These are phyloP conservation scores for Psidium friedrichsthalianum DNA, from an alignment of 345 rosid genomes.

Conservation along the genomic window DNA sequence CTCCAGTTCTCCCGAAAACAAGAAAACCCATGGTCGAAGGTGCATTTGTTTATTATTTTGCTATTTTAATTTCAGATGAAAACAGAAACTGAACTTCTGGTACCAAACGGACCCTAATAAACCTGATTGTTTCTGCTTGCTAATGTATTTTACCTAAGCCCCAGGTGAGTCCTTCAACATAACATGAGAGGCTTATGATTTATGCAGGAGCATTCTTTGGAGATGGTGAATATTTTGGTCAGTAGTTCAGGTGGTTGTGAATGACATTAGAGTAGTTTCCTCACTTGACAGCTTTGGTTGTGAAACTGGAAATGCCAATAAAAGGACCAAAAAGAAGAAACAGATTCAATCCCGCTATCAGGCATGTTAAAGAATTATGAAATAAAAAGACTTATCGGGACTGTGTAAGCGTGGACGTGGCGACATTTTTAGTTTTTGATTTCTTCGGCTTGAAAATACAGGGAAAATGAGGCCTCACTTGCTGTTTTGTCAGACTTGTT, in stretches of 20 bases:
- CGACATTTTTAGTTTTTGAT: neutral
- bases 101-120: neutral
- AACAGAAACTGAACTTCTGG: neutral
- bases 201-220: neutral
- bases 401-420: neutral
- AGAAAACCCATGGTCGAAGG: neutral
- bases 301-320: neutral
- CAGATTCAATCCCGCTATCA: neutral
- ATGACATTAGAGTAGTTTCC: neutral
- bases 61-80: neutral
- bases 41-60: neutral
- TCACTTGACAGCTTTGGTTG: neutral
- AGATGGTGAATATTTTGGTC: neutral
- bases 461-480: slow-evolving; percentile 99
- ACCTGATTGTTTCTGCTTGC: neutral
- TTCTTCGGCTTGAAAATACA: slow-evolving; percentile 6
- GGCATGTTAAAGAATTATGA: neutral
- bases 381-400: neutral
- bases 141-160: neutral
- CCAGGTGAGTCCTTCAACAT: neutral
- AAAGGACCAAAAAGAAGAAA: neutral
- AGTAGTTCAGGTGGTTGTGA: neutral
- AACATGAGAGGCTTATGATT: neutral
- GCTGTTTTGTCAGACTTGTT: slow-evolving; percentile 88
- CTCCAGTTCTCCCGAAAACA: neutral